phyloP scores from a whole-genome alignment of 805 yeast genomes.

The Yarrowia sp. region DNA sequence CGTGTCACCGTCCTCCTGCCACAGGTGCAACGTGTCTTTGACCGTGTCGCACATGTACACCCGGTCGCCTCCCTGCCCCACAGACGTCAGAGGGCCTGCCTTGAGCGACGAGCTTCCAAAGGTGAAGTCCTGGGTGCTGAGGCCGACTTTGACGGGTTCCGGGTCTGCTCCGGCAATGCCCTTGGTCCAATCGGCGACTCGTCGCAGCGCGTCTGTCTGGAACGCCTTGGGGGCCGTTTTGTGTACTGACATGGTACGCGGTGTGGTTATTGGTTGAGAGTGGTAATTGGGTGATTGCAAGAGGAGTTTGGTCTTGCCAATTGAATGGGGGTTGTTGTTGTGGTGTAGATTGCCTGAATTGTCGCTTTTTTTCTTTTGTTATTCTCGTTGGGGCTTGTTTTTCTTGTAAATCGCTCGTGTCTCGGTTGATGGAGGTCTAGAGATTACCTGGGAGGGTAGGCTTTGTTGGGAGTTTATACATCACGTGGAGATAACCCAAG shows the following conservation, averaged over 20 bases:
- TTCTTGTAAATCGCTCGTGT: too few relatives aligned
- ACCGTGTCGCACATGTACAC: conserved; percentile 17
- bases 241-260: conserved; percentile 24
- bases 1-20: neutral
- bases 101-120: conserved; percentile 21
- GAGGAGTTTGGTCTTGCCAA: too few relatives aligned
- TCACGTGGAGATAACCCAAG: conserved; percentile 38
- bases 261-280: too few relatives aligned
- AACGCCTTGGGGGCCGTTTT: conserved; percentile 33
- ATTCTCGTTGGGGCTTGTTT: neutral
- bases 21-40: conserved; percentile 20
- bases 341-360: neutral
- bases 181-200: conserved; percentile 49
- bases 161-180: conserved; percentile 56
- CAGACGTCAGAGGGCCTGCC: neutral
- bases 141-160: conserved; percentile 58
- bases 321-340: neutral
- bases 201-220: conserved; percentile 23
- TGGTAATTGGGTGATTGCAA: too few relatives aligned
- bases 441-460: neutral
- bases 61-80: neutral
- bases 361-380: neutral
- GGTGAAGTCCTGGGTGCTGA: conserved; percentile 56
- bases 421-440: neutral
- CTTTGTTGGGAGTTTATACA: conserved; percentile 35